Base-by-base conservation (phyloP, 495 filamentous ascomycete species). In the Talaromyces borbonicus region DNA sequence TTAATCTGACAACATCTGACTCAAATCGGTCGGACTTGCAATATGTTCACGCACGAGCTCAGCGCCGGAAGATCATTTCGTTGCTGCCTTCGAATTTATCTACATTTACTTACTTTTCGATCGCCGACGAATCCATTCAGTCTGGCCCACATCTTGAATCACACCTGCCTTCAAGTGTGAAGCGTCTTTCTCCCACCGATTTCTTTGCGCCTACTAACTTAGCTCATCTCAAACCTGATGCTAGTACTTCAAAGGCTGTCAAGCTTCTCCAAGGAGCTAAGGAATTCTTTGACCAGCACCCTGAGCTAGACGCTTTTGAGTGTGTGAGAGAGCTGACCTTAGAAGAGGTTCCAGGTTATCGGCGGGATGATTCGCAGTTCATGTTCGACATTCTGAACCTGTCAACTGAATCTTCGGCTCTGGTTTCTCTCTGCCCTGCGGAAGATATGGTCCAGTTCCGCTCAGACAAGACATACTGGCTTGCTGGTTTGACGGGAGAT, bases 401-500 rank as follows among this genome's bases (percentile, higher is more conserved):
- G 54, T 30, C 40, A 4, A 11, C 8, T 0, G 30, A 43, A n/a
- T 7, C 30, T 6, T 20, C 15, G 9, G 27, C 58, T 2, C 2
- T 29, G 8, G 52, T 50, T 0, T 16, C 51, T 8, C 26, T 53
- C 5, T 47, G 43, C 15, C 43, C 57, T 0, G 8, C 53, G n/a
- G 47, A 50, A 16, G 36, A 48, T 1, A 14, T 37, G 4, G 5
- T 43, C 14, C 42, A 38, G 0, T 54, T 58, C 32, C 12, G 4
- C 24, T 72, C 5, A 8, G 42, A 71, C 49, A 74, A 67, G 51
- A 75, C 78, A 0, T 84, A 84, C 50, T 56, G 73, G 26, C 57
- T 84, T 0, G 56, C 77, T 18, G 80, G 80, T 3, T 50, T 82
- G 7, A 78, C 76, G 1, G 69, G 76, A 14, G 72, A 74, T 19